These are phyloP conservation scores for Striga hermonthica DNA, from an alignment of 305 asterid genomes.

Conservation along the genomic window DNA sequence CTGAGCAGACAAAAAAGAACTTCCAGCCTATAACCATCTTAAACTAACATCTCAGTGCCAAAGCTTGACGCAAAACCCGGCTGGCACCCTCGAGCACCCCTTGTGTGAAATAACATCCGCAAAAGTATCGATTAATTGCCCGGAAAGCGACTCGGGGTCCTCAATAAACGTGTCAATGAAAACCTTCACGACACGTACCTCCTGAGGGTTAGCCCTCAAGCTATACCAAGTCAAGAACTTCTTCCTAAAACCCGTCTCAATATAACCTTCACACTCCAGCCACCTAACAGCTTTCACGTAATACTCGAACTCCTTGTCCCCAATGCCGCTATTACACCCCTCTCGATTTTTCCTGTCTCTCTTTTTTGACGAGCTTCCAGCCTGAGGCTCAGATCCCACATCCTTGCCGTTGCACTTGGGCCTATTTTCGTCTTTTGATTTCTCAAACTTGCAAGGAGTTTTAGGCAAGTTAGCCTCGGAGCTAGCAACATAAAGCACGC, in stretches of 20 bases:
- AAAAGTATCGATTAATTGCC: slow-evolving; percentile 66
- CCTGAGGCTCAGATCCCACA: slow-evolving; percentile 47
- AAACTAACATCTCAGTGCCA: slow-evolving; percentile 55
- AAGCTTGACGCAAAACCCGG: slow-evolving; percentile 68
- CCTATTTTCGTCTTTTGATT: slow-evolving; percentile 42
- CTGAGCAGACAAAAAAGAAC: background rate
- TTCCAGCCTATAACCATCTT: no score
- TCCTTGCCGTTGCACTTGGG: slow-evolving; percentile 36
- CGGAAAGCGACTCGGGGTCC: slow-evolving; percentile 72
- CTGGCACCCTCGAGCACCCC: slow-evolving; percentile 40
- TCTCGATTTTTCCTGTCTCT: slow-evolving; percentile 39
- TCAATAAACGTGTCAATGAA: slow-evolving; percentile 63
- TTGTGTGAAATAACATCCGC: slow-evolving; percentile 48
- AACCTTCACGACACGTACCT: slow-evolving; percentile 57
- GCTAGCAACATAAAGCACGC: slow-evolving; percentile 42
- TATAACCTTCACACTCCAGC: slow-evolving; percentile 71
- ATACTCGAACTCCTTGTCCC: slow-evolving; percentile 66
- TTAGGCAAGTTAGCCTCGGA: slow-evolving; percentile 51
- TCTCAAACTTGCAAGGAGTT: slow-evolving; percentile 77
- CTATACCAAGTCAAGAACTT: slow-evolving; percentile 88
- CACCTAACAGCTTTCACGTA: slow-evolving; percentile 64
- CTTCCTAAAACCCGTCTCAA: slow-evolving; percentile 59
- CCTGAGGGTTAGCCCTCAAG: slow-evolving; percentile 64
- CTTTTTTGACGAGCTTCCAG: slow-evolving; percentile 70
- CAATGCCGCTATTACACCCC: slow-evolving; percentile 40